Evolutionary conservation across 352 stramenopile genomes (phyloP), one percentile per base, ranked within the genome.

Genomic region (Pythium inflatum): DNA sequence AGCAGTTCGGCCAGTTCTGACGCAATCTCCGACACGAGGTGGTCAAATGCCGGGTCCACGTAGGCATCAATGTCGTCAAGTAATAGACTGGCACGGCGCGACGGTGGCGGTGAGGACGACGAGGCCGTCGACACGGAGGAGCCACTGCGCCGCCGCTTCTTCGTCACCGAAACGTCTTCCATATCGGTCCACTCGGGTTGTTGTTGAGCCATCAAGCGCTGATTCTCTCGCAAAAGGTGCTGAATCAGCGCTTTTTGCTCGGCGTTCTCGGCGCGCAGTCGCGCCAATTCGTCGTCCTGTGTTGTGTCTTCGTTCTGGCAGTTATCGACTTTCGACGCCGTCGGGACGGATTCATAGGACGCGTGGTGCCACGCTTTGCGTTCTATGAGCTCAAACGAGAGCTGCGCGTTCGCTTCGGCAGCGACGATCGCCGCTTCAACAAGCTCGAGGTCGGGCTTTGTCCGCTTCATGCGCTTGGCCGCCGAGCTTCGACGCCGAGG

Each of bases 361-460:
- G 38, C 57, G 40, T 62, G 55, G 51, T 48, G 31, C 20, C 18
- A 51, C 33, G 49, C 60, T n/a, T 70, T 70, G 41, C 63, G 63
- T 33, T 70, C 63, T 41, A 70, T 70, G 9, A 70, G 45, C 53
- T 70, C 53, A 11, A 64, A 59, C 20, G 63, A 70, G 5, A 70
- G 28, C 43, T 63, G 41, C 22, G 63, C 63, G 34, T 70, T 70
- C 6, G 43, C 56, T 25, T 64, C 20, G 18, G 63, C 63, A 2
- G 63, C 54, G 25, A 45, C 63, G 22, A 57, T 41, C 0, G 22
- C 51, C 2, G 45, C 45, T 6, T 61, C 43, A 3, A 45, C 34
- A 24, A 34, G 30, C 11, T 50, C 41, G 3, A 51, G 11, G 27
- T 31, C 28, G 22, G 9, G 5, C 25, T 9, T 56, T 28, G n/a